Evolutionary conservation across 2,329 filamentous ascomycete genomes (phyloP).

Genomic region (Thermothelomyces thermophilus): DNA sequence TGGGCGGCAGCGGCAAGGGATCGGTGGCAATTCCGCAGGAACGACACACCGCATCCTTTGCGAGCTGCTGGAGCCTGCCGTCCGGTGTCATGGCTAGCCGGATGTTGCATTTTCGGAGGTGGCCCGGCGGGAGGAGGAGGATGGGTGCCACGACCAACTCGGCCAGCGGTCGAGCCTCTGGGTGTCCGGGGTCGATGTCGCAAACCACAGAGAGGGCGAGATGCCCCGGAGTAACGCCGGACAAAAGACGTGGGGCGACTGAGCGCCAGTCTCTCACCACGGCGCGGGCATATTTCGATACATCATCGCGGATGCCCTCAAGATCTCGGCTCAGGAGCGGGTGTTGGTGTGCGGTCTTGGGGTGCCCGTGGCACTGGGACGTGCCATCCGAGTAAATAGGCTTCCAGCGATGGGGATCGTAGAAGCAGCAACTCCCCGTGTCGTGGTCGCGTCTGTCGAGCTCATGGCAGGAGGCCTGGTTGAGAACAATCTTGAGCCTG

Average conservation of each 20-base stretch:
- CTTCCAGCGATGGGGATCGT: not conserved
- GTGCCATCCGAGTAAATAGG: not conserved
- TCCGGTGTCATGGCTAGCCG: slow-evolving; percentile 7
- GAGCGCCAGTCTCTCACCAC: slow-evolving; percentile 10
- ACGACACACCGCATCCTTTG: slow-evolving; percentile 5
- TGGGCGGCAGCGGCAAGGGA: not conserved
- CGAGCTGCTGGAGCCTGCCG: slow-evolving; percentile 10
- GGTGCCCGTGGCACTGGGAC: not conserved
- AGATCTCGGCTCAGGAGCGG: not conserved
- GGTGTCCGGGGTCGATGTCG: slow-evolving; percentile 4
- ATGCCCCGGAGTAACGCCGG: not conserved
- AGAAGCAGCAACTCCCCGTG: not conserved
- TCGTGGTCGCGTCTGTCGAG: not conserved
- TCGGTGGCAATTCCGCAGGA: slow-evolving; percentile 3
- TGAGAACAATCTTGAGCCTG: slow-evolving; percentile 13
- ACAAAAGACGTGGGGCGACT: not conserved
- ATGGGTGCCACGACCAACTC: slow-evolving; percentile 2
- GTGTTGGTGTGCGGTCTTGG: not conserved
- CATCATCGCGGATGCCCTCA: not conserved
- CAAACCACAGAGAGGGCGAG: slow-evolving; percentile 13
- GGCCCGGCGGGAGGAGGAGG: slow-evolving; percentile 1
- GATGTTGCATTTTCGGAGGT: slow-evolving; percentile 11
- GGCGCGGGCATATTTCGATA: not conserved
- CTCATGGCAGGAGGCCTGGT: slow-evolving; percentile 10
- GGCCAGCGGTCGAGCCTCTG: not conserved